Base-by-base conservation (phyloP, 208 protist genomes). In the Crithidia thermophila region DNA sequence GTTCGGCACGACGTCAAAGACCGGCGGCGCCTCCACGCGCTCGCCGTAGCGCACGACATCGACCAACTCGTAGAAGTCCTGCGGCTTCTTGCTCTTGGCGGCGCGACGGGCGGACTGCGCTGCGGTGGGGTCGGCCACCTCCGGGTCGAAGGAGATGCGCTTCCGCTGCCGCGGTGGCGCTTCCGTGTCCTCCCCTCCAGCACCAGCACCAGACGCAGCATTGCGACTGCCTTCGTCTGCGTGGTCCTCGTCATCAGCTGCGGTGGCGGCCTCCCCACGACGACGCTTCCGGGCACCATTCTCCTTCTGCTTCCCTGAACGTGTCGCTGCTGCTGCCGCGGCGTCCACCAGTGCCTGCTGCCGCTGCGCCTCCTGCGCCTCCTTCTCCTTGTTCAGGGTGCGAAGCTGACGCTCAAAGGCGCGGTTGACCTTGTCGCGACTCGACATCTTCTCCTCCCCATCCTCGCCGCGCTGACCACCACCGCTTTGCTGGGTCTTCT, bases 1-100 rank as follows among this genome's bases (percentile, higher is more conserved):
- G 61, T 88, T 88, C 8, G 91, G 91, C 49, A 94, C 61, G 2
- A 86, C 80, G 51, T 94, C 84, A 45, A 96, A 94, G n/a, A 91
- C 84, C 10, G 91, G 91, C 40, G 91, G 91, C 11, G 88, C 91
- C 68, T 93, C 87, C 3, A 93, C 88, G 3, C 91, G 85, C 66
- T 96, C 87, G 23, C 87, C 87, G 71, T 83, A 94, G 23, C 86
- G 84, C 16, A 94, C 88, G 18, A 96, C 80, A 75, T 95, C 90
- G 1, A 95, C 85, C 43, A 96, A 51, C 31, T 96, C 87, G 64
- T 87, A 85, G 46, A 94, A 96, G 37, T 96, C 90, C 33, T 77
- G 67, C 33, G 74, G 59, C 63, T 75, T 77, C 56, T 47, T 52
- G 55, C 53, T 43, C 40, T 27, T 37, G 1, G 58, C 40, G 37